Evolutionary conservation across 2,329 filamentous ascomycete species (phyloP).

Genomic region (Fusarium phyllophilum): DNA sequence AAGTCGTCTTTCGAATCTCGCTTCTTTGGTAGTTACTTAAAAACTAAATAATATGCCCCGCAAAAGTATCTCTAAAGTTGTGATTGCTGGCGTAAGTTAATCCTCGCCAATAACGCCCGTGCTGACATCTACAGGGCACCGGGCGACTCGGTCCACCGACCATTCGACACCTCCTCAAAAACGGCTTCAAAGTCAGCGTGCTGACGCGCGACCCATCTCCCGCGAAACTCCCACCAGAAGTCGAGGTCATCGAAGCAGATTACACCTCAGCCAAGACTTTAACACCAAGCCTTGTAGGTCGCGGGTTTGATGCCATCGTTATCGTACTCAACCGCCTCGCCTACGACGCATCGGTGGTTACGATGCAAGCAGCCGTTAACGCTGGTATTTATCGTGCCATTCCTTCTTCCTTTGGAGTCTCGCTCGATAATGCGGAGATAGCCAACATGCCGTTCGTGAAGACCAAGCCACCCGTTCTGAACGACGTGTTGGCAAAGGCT

Average conservation of each 20-base stretch:
- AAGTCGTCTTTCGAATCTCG: rapidly evolving
- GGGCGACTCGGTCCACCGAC: slow-evolving; percentile 3
- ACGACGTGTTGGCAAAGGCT: background rate
- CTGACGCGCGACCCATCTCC: background rate
- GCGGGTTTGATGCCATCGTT: slow-evolving; percentile 5
- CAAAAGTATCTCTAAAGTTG: background rate
- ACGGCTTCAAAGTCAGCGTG: background rate
- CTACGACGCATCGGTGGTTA: background rate
- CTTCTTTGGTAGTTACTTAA: too few relatives aligned
- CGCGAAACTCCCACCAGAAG: rapidly evolving
- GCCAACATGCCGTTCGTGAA: slow-evolving; percentile 15
- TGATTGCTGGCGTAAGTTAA: background rate
- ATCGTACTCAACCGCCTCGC: slow-evolving; percentile 5
- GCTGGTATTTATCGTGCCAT: background rate
- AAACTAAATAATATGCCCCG: too few relatives aligned
- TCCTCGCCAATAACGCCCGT: rapidly evolving
- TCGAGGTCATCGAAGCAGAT: background rate
- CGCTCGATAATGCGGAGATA: background rate
- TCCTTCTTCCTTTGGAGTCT: slow-evolving; percentile 3
- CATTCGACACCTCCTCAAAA: background rate
- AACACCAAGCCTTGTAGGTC: background rate
- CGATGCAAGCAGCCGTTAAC: background rate
- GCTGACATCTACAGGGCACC: background rate
- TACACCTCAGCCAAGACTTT: background rate
- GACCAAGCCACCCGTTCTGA: background rate